Base-by-base conservation (phyloP, 345 rosid genomes). In the Gossypium stocksii region DNA sequence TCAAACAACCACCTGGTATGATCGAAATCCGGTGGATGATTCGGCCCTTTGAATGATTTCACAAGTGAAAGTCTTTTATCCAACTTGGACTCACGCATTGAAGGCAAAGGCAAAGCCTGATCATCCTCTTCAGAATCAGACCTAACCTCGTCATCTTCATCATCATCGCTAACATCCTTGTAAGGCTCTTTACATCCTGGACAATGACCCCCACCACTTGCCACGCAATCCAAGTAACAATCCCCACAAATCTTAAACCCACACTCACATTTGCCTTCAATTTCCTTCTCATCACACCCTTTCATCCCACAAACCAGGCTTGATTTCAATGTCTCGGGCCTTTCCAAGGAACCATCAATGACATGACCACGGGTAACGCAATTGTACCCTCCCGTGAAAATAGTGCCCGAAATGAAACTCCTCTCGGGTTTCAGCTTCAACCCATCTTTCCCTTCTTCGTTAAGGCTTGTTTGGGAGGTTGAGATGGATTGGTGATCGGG, bases 141-240 rank as follows among this genome's bases (percentile, higher is more conserved):
- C 17, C 73, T 68, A n/a, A 48, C 82, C 53, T 79, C 86, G 0
- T 82, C 84, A 0, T 82, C 88, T 0, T 72, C 75, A 5, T 63
- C 73, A 4, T 76, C 84, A n/a, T 85, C 91, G 15, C 80, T 86
- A 2, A 59, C 71, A 58, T 87, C 91, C 71, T 77, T 86, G 70
- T 86, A 89, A 8, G 90, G 86, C 67, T 91, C 97, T 79, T 91
- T 91, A 63, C 97, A 91, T 4, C 97, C 93, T 25, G 93, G 90
- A 81, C 97, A 91, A 25, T 48, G 84, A 1, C 93, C 91, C 62
- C 89, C 93, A 61, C 87, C 91, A 67, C 72, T 70, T 3, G 85
- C 86, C 25, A 81, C 61, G 66, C 84, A 82, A 64, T 91, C 97
- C 66, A 86, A 77, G 77, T 87, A 89, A 77, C 97, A 89, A 23